A percentile compares a stretch with the other conserved stretches of the same genome.
phyloP scores from a whole-genome alignment of 345 rosid species.

The Ceriops zippeliana region DNA sequence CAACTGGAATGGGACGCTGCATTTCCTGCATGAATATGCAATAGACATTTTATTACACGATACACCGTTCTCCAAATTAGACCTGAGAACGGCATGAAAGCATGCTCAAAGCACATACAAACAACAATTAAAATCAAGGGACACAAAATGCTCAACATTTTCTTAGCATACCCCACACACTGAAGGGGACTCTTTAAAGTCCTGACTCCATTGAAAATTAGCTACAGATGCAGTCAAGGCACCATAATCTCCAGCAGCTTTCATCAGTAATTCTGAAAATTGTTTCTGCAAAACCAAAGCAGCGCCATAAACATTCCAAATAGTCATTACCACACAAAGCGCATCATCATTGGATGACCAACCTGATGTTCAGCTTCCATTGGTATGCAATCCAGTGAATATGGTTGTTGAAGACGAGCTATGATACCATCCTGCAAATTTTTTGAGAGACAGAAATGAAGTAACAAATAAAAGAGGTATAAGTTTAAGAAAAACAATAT shows the following conservation, averaged over 20 bases:
- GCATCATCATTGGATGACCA: conserved; percentile 12
- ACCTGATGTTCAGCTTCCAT: conserved; percentile 99
- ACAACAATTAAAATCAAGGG: not conserved
- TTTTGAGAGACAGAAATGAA: not conserved
- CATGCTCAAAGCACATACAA: not conserved
- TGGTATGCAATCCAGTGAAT: conserved; percentile 96
- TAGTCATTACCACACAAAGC: not conserved
- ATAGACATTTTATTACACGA: not conserved
- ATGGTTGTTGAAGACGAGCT: conserved; percentile 96
- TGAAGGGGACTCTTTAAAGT: conserved; percentile 92
- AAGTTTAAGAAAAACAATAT: too few species aligned
- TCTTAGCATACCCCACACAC: conserved; percentile 81
- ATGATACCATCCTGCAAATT: conserved; percentile 75
- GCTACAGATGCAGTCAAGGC: conserved; percentile 83
- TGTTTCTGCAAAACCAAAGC: conserved; percentile 61
- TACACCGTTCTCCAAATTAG: not conserved
- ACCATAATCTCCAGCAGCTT: conserved; percentile 95
- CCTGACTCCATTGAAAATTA: conserved; percentile 98
- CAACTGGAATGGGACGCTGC: conserved; percentile 97
- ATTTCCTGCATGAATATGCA: conserved; percentile 55
- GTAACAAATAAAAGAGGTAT: not conserved
- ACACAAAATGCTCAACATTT: not conserved
- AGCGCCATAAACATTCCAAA: not conserved
- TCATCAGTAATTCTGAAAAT: conserved; percentile 92
- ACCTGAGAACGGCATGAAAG: not conserved